These are phyloP conservation scores for Salinomyces thailandicus DNA, from an alignment of 2,329 filamentous ascomycete genomes.

Conservation along the genomic window DNA sequence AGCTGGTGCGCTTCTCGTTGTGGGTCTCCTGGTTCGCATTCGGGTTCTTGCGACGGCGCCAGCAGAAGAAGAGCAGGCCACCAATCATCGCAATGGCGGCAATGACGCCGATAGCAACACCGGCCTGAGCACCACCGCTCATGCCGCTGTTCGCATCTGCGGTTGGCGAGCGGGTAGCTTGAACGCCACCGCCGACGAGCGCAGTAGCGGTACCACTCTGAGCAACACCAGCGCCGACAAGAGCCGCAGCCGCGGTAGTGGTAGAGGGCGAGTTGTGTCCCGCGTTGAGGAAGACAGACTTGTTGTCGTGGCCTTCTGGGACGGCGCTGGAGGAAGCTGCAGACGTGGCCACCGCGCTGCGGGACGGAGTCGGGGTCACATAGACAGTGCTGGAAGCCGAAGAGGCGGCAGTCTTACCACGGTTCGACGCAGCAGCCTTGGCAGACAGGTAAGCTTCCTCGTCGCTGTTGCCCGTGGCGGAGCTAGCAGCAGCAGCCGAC, in stretches of 20 bases:
- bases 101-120: constrained; percentile 74
- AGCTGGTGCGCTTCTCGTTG: constrained; percentile 33
- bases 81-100: constrained; percentile 56
- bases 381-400: constrained; percentile 1
- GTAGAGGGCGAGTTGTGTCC: not conserved
- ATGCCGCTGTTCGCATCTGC: constrained; percentile 25
- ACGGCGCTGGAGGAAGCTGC: constrained; percentile 1
- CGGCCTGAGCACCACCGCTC: constrained; percentile 54
- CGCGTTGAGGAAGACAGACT: constrained; percentile 8
- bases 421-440: constrained; percentile 4
- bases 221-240: constrained; percentile 7
- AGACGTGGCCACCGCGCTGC: constrained; percentile 2
- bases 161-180: constrained; percentile 2
- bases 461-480: constrained; percentile 5
- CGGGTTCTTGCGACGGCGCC: constrained; percentile 61
- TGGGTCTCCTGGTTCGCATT: constrained; percentile 28
- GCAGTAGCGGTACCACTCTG: constrained; percentile 13
- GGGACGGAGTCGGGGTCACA: not conserved
- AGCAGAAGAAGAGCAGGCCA: constrained; percentile 59
- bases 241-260: not conserved
- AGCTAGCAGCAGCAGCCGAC: constrained; percentile 7
- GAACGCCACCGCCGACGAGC: constrained; percentile 7
- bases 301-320: constrained; percentile 8
- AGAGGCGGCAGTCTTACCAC: constrained; percentile 1
- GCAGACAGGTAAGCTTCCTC: constrained; percentile 8